These are phyloP conservation scores for Epichloe bromicola DNA, from an alignment of 2,329 filamentous ascomycete species.

Conservation along the genomic window DNA sequence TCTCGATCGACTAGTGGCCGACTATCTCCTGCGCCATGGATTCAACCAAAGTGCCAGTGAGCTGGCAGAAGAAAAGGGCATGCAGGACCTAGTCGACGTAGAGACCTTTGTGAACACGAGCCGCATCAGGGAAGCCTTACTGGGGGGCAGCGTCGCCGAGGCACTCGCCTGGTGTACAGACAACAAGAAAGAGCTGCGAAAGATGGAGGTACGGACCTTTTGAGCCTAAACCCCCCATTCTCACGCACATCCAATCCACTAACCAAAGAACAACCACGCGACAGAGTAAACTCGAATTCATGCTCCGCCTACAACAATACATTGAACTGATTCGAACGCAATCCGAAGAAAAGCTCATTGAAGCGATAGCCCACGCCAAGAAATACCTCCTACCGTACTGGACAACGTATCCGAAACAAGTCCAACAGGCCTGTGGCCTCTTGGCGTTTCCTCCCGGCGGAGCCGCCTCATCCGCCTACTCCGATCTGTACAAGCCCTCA, in stretches of 20 bases:
- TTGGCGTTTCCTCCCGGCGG: constrained; percentile 53
- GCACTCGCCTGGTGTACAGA: constrained; percentile 85
- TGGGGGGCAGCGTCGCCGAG: constrained; percentile 59
- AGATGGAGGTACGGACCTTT: constrained; percentile 56
- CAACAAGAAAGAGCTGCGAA: constrained; percentile 84
- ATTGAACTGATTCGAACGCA: constrained; percentile 73
- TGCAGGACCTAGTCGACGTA: constrained; percentile 75
- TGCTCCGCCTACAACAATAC: constrained; percentile 86
- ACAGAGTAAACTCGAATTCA: constrained; percentile 77
- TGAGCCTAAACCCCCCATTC: neutral
- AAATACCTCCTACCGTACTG: constrained; percentile 65
- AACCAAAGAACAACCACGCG: constrained; percentile 2
- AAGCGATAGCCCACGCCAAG: constrained; percentile 70
- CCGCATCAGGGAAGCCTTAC: constrained; percentile 60
- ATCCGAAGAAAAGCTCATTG: constrained; percentile 49
- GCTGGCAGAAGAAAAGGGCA: constrained; percentile 61
- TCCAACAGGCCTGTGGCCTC: constrained; percentile 63
- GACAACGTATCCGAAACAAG: constrained; percentile 53
- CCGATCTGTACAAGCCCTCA: constrained; percentile 53
- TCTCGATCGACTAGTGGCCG: constrained; percentile 76
- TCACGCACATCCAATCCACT: constrained; percentile 1
- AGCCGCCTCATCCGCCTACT: constrained; percentile 29
- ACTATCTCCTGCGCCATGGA: constrained; percentile 77
- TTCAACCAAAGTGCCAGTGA: constrained; percentile 65
- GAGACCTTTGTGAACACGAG: constrained; percentile 78